Conservation (phyloP, 2,329 filamentous ascomycete genomes). For the Colletotrichum sp. region DNA sequence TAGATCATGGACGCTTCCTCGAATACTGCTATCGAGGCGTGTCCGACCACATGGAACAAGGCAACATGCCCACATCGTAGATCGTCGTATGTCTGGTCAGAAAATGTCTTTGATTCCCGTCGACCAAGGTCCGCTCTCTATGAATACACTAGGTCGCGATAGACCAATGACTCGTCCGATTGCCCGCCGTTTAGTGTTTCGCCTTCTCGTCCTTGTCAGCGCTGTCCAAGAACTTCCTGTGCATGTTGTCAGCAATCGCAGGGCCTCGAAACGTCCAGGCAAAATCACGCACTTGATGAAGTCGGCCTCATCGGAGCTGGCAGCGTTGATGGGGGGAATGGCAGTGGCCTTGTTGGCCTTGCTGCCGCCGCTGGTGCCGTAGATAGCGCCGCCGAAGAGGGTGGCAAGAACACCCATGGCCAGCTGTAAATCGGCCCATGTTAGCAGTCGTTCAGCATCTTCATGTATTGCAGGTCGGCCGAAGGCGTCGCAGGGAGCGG, state of each 20-base stretch:
- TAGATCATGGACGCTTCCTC: background rate
- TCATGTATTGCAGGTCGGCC: background rate
- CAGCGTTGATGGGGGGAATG: conserved; percentile 65
- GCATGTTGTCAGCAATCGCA: conserved; percentile 17
- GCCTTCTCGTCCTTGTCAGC: conserved; percentile 47
- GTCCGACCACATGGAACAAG: background rate
- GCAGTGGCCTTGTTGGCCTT: conserved; percentile 43
- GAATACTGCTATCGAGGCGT: background rate
- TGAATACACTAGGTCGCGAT: conserved; percentile 19
- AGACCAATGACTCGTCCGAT: conserved; percentile 14
- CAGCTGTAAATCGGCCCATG: conserved; percentile 44
- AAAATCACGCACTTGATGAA: conserved; percentile 63
- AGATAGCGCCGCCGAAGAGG: conserved; percentile 40
- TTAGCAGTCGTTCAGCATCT: conserved; percentile 21
- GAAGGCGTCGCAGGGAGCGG: background rate
- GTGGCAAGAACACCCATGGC: conserved; percentile 60
- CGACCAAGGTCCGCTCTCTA: conserved; percentile 12
- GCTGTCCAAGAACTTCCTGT: conserved; percentile 53
- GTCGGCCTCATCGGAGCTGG: conserved; percentile 66
- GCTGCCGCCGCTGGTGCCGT: conserved; percentile 53
- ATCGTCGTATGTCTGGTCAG: background rate
- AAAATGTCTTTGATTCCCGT: conserved; percentile 20
- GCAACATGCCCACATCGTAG: background rate
- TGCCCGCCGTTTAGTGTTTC: conserved; percentile 41
- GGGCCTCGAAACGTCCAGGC: background rate